Percentiles rank a stretch among this genome's conserved stretches.
These are phyloP conservation scores for Solanum chmielewskii DNA, from an alignment of 257 asterid species.

Conservation along the genomic window DNA sequence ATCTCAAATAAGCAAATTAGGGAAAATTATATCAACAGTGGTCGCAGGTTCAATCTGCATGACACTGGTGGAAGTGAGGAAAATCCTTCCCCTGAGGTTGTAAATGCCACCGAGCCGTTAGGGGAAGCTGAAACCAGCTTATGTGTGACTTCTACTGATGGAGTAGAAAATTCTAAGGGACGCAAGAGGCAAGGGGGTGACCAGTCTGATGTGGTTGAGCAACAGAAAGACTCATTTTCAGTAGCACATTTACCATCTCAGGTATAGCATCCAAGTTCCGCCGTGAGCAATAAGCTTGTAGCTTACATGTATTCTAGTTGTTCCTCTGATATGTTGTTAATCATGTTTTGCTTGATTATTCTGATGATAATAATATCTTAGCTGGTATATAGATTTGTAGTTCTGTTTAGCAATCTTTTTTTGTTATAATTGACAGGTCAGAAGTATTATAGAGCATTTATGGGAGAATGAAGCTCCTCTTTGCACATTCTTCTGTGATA, in stretches of 20 bases:
- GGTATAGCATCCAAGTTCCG: constrained; percentile 28
- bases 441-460: constrained; percentile 44
- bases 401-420: not conserved
- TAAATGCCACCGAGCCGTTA: constrained; percentile 26
- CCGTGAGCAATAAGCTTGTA: not conserved
- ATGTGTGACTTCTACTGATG: constrained; percentile 16
- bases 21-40: constrained; percentile 21
- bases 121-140: constrained; percentile 34
- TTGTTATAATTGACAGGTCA: constrained; percentile 45
- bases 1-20: constrained; percentile 2
- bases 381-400: not conserved
- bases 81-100: constrained; percentile 52
- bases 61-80: constrained; percentile 25
- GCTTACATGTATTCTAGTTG: not conserved
- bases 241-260: constrained; percentile 77
- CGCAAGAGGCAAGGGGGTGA: constrained; percentile 5
- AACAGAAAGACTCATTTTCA: constrained; percentile 15
- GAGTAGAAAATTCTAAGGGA: constrained; percentile 14
- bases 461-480: constrained; percentile 85
- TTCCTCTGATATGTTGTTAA: not conserved
- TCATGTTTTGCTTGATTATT: not conserved
- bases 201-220: constrained; percentile 16
- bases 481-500: constrained; percentile 62
- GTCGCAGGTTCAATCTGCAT: constrained; percentile 25
- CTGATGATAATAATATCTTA: not conserved